Percentiles rank a stretch among this genome's conserved stretches.
These are phyloP conservation scores for Postia placenta DNA, from an alignment of 768 basidiomycete genomes.

Conservation along the genomic window DNA sequence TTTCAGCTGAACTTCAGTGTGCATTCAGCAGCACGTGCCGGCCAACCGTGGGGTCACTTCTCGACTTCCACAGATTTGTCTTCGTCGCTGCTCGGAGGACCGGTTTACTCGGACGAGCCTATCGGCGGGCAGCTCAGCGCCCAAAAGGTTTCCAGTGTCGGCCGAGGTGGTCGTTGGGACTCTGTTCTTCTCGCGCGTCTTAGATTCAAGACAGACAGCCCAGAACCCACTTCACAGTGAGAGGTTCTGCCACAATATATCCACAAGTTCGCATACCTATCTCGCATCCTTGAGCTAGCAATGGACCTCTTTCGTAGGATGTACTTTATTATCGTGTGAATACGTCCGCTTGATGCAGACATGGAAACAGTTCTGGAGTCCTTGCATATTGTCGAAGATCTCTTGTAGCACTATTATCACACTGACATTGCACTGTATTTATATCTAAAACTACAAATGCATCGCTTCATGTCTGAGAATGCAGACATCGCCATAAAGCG, in stretches of 20 bases:
- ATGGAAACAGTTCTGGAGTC: too few species aligned
- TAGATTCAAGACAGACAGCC: slow-evolving; percentile 56
- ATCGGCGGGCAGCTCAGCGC: slow-evolving; percentile 28
- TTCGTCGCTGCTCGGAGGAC: slow-evolving; percentile 36
- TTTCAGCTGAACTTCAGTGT: slow-evolving; percentile 67
- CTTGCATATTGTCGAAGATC: too few species aligned
- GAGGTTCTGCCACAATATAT: not conserved
- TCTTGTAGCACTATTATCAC: too few species aligned
- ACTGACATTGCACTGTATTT: too few species aligned
- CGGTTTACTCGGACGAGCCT: slow-evolving; percentile 40
- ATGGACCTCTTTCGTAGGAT: too few species aligned
- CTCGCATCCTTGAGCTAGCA: too few species aligned
- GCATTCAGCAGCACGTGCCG: slow-evolving; percentile 39
- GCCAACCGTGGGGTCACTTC: slow-evolving; percentile 72
- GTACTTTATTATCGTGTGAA: too few species aligned
- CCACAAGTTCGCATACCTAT: too few species aligned
- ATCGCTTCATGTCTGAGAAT: too few species aligned
- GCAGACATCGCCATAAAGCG: too few species aligned
- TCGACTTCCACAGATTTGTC: slow-evolving; percentile 42
- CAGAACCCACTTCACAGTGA: slow-evolving; percentile 43
- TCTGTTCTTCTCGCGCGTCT: slow-evolving; percentile 59
- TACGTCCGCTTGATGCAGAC: too few species aligned
- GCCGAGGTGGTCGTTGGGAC: slow-evolving; percentile 36
- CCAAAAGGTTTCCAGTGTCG: slow-evolving; percentile 47
- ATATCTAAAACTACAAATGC: too few species aligned